Percentiles rank a stretch among this genome's conserved stretches.
phyloP scores from a whole-genome alignment of 2,329 filamentous ascomycete genomes.

The Byssothecium circinans region DNA sequence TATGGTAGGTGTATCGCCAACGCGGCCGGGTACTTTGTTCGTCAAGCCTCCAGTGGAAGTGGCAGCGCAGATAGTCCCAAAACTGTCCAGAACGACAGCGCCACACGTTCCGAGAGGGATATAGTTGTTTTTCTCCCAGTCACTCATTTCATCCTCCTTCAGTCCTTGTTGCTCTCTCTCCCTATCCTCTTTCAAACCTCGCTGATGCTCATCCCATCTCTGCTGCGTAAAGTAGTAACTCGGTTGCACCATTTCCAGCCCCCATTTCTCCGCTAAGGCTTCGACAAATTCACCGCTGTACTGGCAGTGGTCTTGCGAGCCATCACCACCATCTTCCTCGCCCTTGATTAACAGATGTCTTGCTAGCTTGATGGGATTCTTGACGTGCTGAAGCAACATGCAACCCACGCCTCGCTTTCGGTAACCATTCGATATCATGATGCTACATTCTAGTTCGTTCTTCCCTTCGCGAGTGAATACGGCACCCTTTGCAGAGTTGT shows the following conservation, averaged over 20 bases:
- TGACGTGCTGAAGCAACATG: conserved; percentile 71
- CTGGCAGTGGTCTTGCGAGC: conserved; percentile 70
- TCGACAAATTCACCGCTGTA: conserved; percentile 71
- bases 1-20: conserved; percentile 82
- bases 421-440: conserved; percentile 77
- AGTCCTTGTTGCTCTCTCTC: conserved; percentile 41
- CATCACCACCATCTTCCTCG: conserved; percentile 60
- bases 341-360: conserved; percentile 69
- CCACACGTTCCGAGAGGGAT: conserved; percentile 84
- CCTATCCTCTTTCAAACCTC: conserved; percentile 54
- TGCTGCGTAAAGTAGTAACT: conserved; percentile 77
- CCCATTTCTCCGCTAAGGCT: conserved; percentile 66
- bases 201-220: conserved; percentile 76
- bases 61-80: conserved; percentile 70
- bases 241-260: conserved; percentile 68
- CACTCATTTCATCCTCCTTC: conserved; percentile 34
- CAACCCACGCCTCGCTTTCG: conserved; percentile 79
- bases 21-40: conserved; percentile 82
- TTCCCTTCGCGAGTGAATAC: conserved; percentile 83
- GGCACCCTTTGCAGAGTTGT: conserved; percentile 81
- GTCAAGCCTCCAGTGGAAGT: conserved; percentile 77
- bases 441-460: conserved; percentile 82
- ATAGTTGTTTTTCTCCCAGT: conserved; percentile 65
- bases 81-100: conserved; percentile 76
- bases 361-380: conserved; percentile 77